Evolutionary conservation across 352 stramenopile genomes (phyloP).

Genomic region (Plasmopara viticola): DNA sequence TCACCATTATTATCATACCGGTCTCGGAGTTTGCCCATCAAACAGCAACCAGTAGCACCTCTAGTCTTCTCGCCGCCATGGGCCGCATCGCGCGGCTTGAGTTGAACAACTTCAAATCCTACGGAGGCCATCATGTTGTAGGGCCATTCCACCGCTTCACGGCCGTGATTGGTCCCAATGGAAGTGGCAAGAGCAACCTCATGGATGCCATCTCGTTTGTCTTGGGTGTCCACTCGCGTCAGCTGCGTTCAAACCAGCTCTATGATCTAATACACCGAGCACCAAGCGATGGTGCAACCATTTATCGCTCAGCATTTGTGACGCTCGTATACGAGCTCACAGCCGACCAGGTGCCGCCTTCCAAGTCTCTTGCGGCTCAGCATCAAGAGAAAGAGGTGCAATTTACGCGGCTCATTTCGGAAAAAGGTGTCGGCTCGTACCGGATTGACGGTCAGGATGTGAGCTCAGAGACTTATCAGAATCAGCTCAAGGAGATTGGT

Average conservation of each 20-base stretch:
- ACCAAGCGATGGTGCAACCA: conserved; percentile 36
- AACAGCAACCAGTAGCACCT: conserved; percentile 1
- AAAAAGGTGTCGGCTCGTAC: conserved; percentile 85
- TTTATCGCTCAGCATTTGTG: conserved; percentile 74
- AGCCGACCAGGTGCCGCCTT: conserved; percentile 46
- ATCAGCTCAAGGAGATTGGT: conserved; percentile 91
- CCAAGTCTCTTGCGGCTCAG: conserved; percentile 16
- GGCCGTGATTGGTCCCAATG: conserved; percentile 97
- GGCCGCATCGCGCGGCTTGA: conserved; percentile 91
- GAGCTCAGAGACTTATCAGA: conserved; percentile 91
- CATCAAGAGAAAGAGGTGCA: conserved; percentile 46
- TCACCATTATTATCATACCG: background rate
- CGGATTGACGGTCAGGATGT: conserved; percentile 75
- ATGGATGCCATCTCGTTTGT: conserved; percentile 98
- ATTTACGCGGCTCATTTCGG: conserved; percentile 92
- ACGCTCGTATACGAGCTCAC: conserved; percentile 91
- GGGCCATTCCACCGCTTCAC: conserved; percentile 98
- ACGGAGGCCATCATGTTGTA: conserved; percentile 90
- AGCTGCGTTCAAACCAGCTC: conserved; percentile 94
- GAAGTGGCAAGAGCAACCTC: conserved; percentile 90
- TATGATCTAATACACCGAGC: conserved; percentile 93
- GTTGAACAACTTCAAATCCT: conserved; percentile 99
- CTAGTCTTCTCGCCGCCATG: conserved; percentile 36
- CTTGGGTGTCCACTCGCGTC: conserved; percentile 93
- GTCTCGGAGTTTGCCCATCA: background rate